Evolutionary conservation across 2,329 filamentous ascomycete species (phyloP).

Genomic region (Berkeleyomyces rouxiae): DNA sequence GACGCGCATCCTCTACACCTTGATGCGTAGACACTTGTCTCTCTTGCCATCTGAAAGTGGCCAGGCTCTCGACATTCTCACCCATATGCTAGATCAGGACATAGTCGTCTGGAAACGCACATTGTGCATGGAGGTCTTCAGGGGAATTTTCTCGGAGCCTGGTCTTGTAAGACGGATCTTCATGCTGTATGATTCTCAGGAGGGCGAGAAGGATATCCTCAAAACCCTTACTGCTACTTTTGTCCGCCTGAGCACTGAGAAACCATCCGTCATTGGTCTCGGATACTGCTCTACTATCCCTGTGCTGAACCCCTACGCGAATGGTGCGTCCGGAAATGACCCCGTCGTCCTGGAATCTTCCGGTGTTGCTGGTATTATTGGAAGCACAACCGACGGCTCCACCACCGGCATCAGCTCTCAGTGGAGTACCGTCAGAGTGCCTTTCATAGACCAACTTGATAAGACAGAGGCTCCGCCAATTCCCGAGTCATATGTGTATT

Average conservation of each 20-base stretch:
- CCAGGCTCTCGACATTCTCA: slow-evolving; percentile 64
- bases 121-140: slow-evolving; percentile 80
- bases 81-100: slow-evolving; percentile 77
- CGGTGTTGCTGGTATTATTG: slow-evolving; percentile 75
- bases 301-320: slow-evolving; percentile 37
- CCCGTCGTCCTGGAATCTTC: slow-evolving; percentile 81
- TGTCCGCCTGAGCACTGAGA: slow-evolving; percentile 84
- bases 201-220: slow-evolving; percentile 59
- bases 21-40: slow-evolving; percentile 61
- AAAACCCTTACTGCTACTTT: slow-evolving; percentile 73
- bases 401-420: slow-evolving; percentile 71
- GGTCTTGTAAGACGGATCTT: slow-evolving; percentile 66
- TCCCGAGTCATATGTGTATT: slow-evolving; percentile 89
- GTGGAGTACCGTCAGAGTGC: slow-evolving; percentile 76
- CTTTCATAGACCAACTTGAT: slow-evolving; percentile 87
- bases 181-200: slow-evolving; percentile 55
- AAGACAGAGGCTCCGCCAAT: slow-evolving; percentile 69
- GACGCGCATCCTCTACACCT: slow-evolving; percentile 64
- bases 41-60: slow-evolving; percentile 66
- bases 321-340: slow-evolving; percentile 46
- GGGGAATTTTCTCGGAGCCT: slow-evolving; percentile 69
- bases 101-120: slow-evolving; percentile 71
- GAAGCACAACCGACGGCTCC: slow-evolving; percentile 47
- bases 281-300: slow-evolving; percentile 79
- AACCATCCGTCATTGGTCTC: slow-evolving; percentile 73